phyloP scores from a whole-genome alignment of 257 asterid genomes.

The Solanum chiquidenum region DNA sequence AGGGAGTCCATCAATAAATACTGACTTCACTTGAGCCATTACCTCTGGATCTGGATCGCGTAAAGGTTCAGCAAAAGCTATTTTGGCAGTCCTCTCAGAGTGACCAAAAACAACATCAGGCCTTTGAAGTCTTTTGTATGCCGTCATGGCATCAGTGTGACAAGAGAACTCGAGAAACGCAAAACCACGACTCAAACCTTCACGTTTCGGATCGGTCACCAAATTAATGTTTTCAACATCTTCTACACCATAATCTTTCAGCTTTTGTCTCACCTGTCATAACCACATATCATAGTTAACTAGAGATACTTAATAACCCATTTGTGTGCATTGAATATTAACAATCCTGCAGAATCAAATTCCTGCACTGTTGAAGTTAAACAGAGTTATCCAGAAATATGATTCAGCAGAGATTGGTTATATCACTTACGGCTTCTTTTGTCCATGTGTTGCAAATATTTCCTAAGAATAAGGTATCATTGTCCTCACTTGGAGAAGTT shows the following conservation, averaged over 20 bases:
- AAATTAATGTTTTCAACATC: conserved; percentile 41
- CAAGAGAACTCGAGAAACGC: conserved; percentile 50
- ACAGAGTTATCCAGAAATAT: neutral
- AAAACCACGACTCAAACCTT: conserved; percentile 61
- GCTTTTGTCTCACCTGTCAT: conserved; percentile 38
- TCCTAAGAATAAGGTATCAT: conserved; percentile 53
- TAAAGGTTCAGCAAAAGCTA: conserved; percentile 60
- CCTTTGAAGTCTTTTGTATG: conserved; percentile 52
- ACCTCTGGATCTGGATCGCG: conserved; percentile 58
- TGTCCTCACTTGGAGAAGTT: conserved; percentile 47
- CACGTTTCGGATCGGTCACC: conserved; percentile 45
- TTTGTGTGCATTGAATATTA: neutral
- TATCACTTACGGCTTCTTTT: conserved; percentile 36
- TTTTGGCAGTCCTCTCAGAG: conserved; percentile 51
- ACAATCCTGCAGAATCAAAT: neutral
- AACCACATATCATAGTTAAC: neutral
- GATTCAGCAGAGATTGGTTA: neutral
- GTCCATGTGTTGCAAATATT: conserved; percentile 68
- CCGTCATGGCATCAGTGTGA: conserved; percentile 47
- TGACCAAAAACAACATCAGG: conserved; percentile 52
- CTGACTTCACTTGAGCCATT: conserved; percentile 60
- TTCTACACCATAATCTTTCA: conserved; percentile 47
- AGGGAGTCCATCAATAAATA: conserved; percentile 57
- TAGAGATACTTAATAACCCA: neutral
- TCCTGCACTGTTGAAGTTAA: neutral